phyloP scores from a whole-genome alignment of 129 eudicot species.

The Tagetes patula region DNA sequence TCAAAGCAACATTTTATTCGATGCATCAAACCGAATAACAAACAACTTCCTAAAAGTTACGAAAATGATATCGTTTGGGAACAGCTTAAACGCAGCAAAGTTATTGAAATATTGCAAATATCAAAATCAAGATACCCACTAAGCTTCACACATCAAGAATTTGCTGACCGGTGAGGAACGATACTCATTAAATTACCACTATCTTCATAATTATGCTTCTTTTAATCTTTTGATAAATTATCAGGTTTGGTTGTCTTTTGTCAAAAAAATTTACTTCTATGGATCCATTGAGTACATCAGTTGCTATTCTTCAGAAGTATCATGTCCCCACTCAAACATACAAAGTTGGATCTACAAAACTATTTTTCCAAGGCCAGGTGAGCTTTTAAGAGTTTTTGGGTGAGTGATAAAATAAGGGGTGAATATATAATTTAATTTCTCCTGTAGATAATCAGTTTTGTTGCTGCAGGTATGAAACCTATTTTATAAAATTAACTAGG shows the following conservation, averaged over 20 bases:
- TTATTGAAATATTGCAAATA: conserved; percentile 74
- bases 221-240: conserved; percentile 19
- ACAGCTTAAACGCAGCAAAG: conserved; percentile 78
- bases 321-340: conserved; percentile 73
- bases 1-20: conserved; percentile 89
- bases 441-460: not conserved
- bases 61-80: conserved; percentile 68
- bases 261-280: conserved; percentile 48
- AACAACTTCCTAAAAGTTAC: conserved; percentile 72
- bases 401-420: not conserved
- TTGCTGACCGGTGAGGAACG: conserved; percentile 59
- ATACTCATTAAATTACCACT: not conserved
- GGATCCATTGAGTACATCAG: conserved; percentile 78
- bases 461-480: conserved; percentile 3
- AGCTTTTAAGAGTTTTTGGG: not conserved
- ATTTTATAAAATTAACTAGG: not conserved
- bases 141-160: conserved; percentile 83
- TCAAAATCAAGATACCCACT: conserved; percentile 75
- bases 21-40: conserved; percentile 82
- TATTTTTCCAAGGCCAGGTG: conserved; percentile 92
- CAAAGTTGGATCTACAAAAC: conserved; percentile 85
- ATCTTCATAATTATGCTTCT: not conserved
- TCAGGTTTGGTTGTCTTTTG: conserved; percentile 87
- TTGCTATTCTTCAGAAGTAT: conserved; percentile 69
- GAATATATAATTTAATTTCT: not conserved